Percentiles rank a stretch among this genome's conserved stretches.
Evolutionary conservation across 768 basidiomycete species (phyloP).

Genomic region (Sporobolomyces roseus): DNA sequence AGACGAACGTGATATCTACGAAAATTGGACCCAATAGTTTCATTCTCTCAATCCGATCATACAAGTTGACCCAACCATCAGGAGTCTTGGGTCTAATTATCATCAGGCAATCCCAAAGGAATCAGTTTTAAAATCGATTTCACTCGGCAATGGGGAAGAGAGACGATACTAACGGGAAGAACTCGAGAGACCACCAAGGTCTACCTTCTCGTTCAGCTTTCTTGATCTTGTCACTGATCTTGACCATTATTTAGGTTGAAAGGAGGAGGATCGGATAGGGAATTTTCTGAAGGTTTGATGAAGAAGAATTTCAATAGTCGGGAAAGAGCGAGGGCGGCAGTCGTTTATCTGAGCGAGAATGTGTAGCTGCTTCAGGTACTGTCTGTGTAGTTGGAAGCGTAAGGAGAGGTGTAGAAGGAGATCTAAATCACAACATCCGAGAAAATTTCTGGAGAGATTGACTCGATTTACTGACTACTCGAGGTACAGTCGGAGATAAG

Average conservation of each 20-base stretch:
- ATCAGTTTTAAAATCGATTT: neutral
- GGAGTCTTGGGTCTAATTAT: constrained; percentile 20
- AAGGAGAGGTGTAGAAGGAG: too few relatives aligned
- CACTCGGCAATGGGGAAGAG: too few relatives aligned
- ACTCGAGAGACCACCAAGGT: constrained; percentile 98
- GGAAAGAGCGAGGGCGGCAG: too few relatives aligned
- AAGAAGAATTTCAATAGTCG: too few relatives aligned
- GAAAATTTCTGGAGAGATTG: too few relatives aligned
- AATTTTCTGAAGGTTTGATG: neutral
- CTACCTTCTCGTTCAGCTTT: constrained; percentile 78
- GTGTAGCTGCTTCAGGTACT: too few relatives aligned
- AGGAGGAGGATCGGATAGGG: neutral
- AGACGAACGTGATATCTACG: constrained; percentile 90
- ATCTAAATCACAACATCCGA: too few relatives aligned
- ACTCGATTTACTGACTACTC: too few relatives aligned
- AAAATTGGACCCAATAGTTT: constrained; percentile 90
- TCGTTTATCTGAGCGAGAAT: too few relatives aligned
- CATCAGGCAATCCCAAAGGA: neutral
- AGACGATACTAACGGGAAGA: constrained; percentile 97
- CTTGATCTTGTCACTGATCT: constrained; percentile 88
- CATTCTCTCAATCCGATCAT: constrained; percentile 99
- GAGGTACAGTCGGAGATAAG: too few relatives aligned
- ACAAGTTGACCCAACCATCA: constrained; percentile 87
- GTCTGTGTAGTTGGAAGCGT: too few relatives aligned
- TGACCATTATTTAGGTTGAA: constrained; percentile 16